Evolutionary conservation across 306 rosid genomes (phyloP), one percentile per base, ranked within the genome.

Genomic region (Casuarina equisetifolia): DNA sequence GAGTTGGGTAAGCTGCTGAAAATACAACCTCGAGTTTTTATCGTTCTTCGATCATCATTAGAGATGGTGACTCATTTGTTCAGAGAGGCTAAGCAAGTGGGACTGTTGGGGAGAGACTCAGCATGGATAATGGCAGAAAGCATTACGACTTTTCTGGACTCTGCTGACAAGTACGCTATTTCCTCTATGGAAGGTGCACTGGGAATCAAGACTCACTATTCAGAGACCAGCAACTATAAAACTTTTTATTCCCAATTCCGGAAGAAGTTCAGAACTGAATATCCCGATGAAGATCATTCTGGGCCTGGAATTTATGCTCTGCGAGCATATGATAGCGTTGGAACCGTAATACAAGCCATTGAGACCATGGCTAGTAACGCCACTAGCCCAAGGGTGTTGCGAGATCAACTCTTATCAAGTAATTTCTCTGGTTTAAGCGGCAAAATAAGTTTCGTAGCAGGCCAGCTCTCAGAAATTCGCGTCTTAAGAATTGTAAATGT

Each of bases 111-210:
- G 45, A 82, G 69, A 17, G 89, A 82, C 0, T 85, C 97, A 13
- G 89, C 78, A 73, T 92, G 96, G 96, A 90, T 90, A 62, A 46
- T 90, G 53, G 75, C 96, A 58, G 91, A 90, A 80, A 80, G 87
- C 39, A 69, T 86, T 61, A 74, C 92, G 13, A 85, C 82, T 85
- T 63, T 79, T 69, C 71, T 90, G 25, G 87, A 85, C 77, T 80
- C 83, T 55, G 76, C 82, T 68, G 83, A 86, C 63, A 79, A 76
- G 80, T 69, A 86, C 9, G 77, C 76, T 15, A 79, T 85, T 59
- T 87, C 91, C 74, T 77, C 79, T n/a, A 89, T 88, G 93, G 81
- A 82, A 77, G 97, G 96, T 43, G 80, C 91, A 40, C 72, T 92
- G 59, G 97, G 97, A 82, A 87, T 90, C 86, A 90, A 80, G 84